Percentiles rank a stretch among this genome's conserved stretches.
Evolutionary conservation across 2,329 filamentous ascomycete genomes (phyloP).

Genomic region (Falciphora oryzae): DNA sequence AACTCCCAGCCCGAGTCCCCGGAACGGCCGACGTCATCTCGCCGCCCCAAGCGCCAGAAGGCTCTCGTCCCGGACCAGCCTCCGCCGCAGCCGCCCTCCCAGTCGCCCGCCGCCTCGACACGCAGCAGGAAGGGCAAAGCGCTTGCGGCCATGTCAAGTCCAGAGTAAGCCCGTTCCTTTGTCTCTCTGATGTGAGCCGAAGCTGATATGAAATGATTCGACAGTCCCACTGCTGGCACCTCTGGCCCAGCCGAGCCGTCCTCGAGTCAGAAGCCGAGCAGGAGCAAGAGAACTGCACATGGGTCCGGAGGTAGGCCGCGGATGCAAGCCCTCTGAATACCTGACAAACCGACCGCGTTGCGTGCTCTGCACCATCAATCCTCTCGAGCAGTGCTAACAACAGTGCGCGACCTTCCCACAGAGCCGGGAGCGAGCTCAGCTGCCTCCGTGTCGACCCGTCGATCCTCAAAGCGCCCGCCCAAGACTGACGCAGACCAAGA

Average conservation of each 20-base stretch:
- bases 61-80: slow-evolving; percentile 44
- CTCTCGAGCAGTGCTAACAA: too few relatives aligned
- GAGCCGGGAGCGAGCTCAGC: slow-evolving; percentile 4
- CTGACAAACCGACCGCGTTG: not conserved
- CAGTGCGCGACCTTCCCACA: not conserved
- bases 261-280: slow-evolving; percentile 66
- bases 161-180: slow-evolving; percentile 48
- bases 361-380: not conserved
- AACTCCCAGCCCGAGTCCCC: slow-evolving; percentile 31
- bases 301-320: slow-evolving; percentile 10
- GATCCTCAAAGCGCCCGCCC: slow-evolving; percentile 41
- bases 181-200: not conserved
- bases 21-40: slow-evolving; percentile 34
- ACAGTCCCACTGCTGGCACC: slow-evolving; percentile 15
- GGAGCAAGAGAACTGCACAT: slow-evolving; percentile 60
- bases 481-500: slow-evolving; percentile 53
- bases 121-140: slow-evolving; percentile 57
- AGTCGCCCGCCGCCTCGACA: slow-evolving; percentile 32
- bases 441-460: slow-evolving; percentile 1
- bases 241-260: slow-evolving; percentile 57
- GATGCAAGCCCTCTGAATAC: not conserved
- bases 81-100: slow-evolving; percentile 23
- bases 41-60: slow-evolving; percentile 65
- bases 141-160: slow-evolving; percentile 64
- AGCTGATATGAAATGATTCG: slow-evolving; percentile 4